A percentile compares a stretch with the other conserved stretches of the same genome.
These are phyloP conservation scores for Papiliotrema terrestris DNA, from an alignment of 1,284 basidiomycete species.

Conservation along the genomic window DNA sequence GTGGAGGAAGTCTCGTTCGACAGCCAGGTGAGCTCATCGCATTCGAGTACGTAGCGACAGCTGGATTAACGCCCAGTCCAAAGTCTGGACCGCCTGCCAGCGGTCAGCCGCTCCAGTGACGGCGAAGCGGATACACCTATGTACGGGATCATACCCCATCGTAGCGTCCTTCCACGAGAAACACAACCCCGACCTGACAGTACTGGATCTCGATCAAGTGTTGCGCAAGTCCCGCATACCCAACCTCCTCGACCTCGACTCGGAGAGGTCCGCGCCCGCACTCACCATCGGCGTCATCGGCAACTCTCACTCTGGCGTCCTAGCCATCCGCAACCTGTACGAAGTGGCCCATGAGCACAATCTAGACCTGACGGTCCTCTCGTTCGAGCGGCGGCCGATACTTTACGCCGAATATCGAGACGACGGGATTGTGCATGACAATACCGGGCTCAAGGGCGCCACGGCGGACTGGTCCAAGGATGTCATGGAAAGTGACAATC, in stretches of 20 bases:
- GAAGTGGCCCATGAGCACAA: slow-evolving; percentile 4
- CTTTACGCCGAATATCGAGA: slow-evolving; percentile 21
- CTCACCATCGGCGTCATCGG: slow-evolving; percentile 20
- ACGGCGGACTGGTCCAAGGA: slow-evolving; percentile 25
- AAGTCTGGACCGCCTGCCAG: neutral
- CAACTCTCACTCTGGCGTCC: slow-evolving; percentile 26
- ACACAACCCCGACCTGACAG: slow-evolving; percentile 24
- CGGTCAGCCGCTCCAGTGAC: neutral
- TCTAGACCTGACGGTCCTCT: neutral
- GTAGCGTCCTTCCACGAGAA: slow-evolving; percentile 6
- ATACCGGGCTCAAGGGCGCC: slow-evolving; percentile 23
- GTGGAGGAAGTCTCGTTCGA: slow-evolving; percentile 3
- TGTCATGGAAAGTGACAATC: slow-evolving; percentile 7
- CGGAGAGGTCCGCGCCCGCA: neutral
- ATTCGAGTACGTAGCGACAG: neutral
- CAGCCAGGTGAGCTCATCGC: no score
- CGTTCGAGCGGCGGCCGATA: slow-evolving; percentile 18
- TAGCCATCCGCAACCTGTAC: slow-evolving; percentile 24
- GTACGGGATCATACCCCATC: slow-evolving; percentile 23
- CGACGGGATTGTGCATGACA: slow-evolving; percentile 28
- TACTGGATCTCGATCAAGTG: slow-evolving; percentile 22
- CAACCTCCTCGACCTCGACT: neutral
- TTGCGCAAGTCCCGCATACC: slow-evolving; percentile 18
- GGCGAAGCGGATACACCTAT: slow-evolving; percentile 12
- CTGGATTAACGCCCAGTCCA: neutral